Conservation (phyloP, 495 filamentous ascomycete genomes). For the Lasiosphaeria miniovina region DNA sequence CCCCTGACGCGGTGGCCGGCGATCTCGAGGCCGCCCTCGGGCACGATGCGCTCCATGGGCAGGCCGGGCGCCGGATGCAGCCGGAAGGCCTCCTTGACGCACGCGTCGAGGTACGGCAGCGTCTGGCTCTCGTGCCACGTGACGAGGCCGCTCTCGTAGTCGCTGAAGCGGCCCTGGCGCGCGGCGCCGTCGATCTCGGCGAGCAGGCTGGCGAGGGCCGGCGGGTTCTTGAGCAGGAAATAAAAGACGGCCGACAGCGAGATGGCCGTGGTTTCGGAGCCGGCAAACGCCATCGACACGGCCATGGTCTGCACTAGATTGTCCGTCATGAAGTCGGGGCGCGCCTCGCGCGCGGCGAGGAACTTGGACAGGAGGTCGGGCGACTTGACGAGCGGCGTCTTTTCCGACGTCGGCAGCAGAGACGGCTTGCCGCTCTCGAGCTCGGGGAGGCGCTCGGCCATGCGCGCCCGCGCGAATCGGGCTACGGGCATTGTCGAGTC, state of each 20-base stretch:
- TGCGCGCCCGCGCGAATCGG: conserved; percentile 55
- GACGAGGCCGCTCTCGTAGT: conserved; percentile 53
- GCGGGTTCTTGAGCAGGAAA: conserved; percentile 55
- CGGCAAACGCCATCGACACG: conserved; percentile 62
- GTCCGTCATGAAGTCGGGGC: conserved; percentile 67
- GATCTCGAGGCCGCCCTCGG: conserved; percentile 51
- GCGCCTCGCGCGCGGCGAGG: conserved; percentile 52
- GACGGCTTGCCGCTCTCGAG: conserved; percentile 24
- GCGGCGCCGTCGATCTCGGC: conserved; percentile 55
- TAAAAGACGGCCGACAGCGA: conserved; percentile 63
- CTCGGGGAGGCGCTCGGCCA: conserved; percentile 50
- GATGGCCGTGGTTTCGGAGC: conserved; percentile 63
- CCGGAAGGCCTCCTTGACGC: conserved; percentile 67
- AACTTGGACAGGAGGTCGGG: conserved; percentile 61
- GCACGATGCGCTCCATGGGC: conserved; percentile 63
- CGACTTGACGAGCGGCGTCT: conserved; percentile 46
- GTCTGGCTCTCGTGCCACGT: conserved; percentile 58
- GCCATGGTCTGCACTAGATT: conserved; percentile 62
- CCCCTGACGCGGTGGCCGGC: conserved; percentile 55
- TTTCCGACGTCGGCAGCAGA: conserved; percentile 35
- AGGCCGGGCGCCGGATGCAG: conserved; percentile 62
- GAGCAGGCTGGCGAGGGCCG: conserved; percentile 40
- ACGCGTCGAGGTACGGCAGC: conserved; percentile 62
- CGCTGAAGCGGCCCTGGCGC: conserved; percentile 44
- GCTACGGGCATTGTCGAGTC: conserved; percentile 62